Evolutionary conservation across 768 basidiomycete genomes (phyloP), one percentile per base, ranked within the genome.

Genomic region (Clitopilus passeckerianus): DNA sequence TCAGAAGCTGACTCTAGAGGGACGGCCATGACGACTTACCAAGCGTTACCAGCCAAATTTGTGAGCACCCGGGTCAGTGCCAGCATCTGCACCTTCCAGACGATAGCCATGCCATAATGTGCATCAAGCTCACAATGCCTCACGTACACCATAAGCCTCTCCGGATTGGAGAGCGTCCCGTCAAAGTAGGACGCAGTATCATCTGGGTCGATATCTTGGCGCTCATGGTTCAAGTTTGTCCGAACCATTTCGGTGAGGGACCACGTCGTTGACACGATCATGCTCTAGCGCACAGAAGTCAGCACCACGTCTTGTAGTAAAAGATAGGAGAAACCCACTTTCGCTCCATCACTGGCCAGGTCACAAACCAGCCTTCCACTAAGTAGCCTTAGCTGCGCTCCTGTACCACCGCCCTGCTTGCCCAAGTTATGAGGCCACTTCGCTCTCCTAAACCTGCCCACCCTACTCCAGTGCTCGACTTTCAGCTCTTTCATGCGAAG

Each of bases 241-340:
- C 80, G 83, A 74, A 92, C 95, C 95, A 99, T 98, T 72, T 99
- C 97, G 8, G 93, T 93, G 57, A 98, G 75, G 1, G 95, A 96
- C 97, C 97, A 99, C 0, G 97, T 98, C 4, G 94, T 98, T 2
- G 97, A 98, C 0, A 88, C 75, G 69, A 99, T 98, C 93, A 98
- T 96, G 20, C 91, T 88, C 94, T 96, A 30, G 66, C 18, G 55
- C 43, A 44, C 8, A 4, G 54, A 2, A 57, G 20, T 59, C 23
- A 41, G 12, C 10, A 56, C 22, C 6, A 57, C 46, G 14, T 41
- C 18, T 18, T 22, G 3, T 7, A 2, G 46, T 50, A 46, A 54
- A 46, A 15, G 16, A 4, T 30, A 50, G 55, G 27, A 34, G 2
- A 27, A 33, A 27, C 54, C 35, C 64, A 93, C 95, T 79, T 95